Conservation (phyloP, 1,139 yeast species). For the Pichia sp. region DNA sequence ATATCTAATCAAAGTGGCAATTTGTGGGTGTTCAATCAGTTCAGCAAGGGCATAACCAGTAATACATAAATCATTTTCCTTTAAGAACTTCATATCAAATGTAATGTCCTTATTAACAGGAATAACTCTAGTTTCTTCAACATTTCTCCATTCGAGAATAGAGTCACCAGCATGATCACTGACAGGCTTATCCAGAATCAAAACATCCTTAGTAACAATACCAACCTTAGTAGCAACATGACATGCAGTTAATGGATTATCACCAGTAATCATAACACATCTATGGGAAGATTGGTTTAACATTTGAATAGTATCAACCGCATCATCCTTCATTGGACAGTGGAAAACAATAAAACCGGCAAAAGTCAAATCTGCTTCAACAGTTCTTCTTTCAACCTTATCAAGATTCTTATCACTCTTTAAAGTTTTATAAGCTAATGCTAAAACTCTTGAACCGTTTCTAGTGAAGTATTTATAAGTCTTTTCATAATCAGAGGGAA, state of each 20-base stretch:
- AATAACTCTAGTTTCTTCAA: conserved; percentile 69
- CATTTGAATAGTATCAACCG: conserved; percentile 87
- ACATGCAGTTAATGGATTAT: conserved; percentile 96
- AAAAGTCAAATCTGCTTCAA: conserved; percentile 73
- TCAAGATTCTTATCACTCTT: conserved; percentile 48
- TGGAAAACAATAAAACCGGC: conserved; percentile 97
- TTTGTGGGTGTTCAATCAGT: conserved; percentile 59
- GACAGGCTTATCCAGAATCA: conserved; percentile 87
- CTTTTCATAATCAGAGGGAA: conserved; percentile 82
- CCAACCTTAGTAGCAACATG: conserved; percentile 95
- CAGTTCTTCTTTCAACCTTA: conserved; percentile 63
- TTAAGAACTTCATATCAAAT: conserved; percentile 57
- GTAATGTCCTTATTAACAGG: conserved; percentile 60
- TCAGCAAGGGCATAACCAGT: conserved; percentile 88
- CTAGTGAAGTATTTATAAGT: conserved; percentile 90
- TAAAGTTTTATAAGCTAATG: conserved; percentile 80
- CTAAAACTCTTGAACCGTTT: conserved; percentile 95
- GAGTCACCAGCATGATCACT: conserved; percentile 46
- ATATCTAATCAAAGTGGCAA: conserved; percentile 72
- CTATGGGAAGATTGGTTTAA: conserved; percentile 95
- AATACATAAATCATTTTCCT: conserved; percentile 80
- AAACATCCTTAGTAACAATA: conserved; percentile 77
- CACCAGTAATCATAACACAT: conserved; percentile 98
- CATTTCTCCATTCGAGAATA: conserved; percentile 81
- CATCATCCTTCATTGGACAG: conserved; percentile 95